phyloP scores from a whole-genome alignment of 1,284 basidiomycete genomes.

The Porogramme epimiltina region DNA sequence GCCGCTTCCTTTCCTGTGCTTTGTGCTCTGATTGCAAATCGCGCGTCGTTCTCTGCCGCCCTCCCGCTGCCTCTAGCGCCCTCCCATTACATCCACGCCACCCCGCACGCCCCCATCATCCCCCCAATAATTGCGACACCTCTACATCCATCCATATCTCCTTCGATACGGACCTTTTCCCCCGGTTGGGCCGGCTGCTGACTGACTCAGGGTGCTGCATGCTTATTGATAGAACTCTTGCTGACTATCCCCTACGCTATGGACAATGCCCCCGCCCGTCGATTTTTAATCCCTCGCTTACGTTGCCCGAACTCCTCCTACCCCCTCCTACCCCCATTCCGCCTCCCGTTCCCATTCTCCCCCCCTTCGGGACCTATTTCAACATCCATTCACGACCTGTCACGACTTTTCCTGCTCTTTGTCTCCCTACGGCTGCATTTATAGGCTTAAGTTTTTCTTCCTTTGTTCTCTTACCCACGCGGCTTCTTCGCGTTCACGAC shows the following conservation, averaged over 20 bases:
- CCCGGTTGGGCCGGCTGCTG: no score
- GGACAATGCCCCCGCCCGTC: conserved; percentile 16
- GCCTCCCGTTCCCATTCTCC: neutral
- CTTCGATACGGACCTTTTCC: no score
- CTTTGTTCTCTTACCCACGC: neutral
- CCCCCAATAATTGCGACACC: no score
- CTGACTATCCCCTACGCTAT: conserved; percentile 17
- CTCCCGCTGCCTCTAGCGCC: no score
- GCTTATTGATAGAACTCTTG: conserved; percentile 10
- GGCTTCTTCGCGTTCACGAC: neutral
- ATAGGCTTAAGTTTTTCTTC: conserved; percentile 7
- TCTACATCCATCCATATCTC: no score
- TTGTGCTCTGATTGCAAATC: neutral
- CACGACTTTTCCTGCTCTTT: conserved; percentile 3
- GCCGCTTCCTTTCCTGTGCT: neutral
- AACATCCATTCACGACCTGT: conserved; percentile 16
- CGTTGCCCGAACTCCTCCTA: neutral
- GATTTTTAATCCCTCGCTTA: conserved; percentile 13
- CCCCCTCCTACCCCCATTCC: neutral
- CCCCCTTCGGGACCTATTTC: no score
- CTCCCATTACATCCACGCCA: neutral
- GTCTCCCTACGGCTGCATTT: neutral
- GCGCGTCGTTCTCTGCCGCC: neutral
- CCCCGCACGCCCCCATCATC: neutral
- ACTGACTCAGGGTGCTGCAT: conserved; percentile 8